Evolutionary conservation across 805 yeast species (phyloP).

Genomic region (Starmerella vitae): DNA sequence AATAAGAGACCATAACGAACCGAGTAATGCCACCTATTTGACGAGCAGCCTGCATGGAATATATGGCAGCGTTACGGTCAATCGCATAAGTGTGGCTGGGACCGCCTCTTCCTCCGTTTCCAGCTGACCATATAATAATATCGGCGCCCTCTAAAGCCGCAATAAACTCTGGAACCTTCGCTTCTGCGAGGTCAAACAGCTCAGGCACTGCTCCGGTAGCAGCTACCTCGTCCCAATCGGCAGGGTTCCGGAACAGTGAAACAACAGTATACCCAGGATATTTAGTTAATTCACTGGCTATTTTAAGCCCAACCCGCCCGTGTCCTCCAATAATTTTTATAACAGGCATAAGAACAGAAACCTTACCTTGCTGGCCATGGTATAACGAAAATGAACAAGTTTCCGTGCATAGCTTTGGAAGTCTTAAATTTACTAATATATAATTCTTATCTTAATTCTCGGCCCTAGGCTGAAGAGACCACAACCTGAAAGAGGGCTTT

Average conservation of each 20-base stretch:
- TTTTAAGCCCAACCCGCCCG: conserved; percentile 42
- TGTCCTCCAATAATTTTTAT: conserved; percentile 47
- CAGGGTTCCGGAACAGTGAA: conserved; percentile 34
- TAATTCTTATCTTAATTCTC: no score
- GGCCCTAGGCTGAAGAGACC: conserved; percentile 16
- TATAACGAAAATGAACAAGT: no score
- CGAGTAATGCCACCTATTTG: conserved; percentile 32
- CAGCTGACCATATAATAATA: conserved; percentile 49
- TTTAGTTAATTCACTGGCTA: conserved; percentile 30
- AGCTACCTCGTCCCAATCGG: conserved; percentile 34
- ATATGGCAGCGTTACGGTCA: conserved; percentile 50
- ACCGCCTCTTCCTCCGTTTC: conserved; percentile 44
- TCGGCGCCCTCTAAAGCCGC: conserved; percentile 35
- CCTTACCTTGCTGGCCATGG: no score
- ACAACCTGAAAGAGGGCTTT: conserved; percentile 9
- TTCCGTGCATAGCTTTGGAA: no score
- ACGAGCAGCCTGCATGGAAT: conserved; percentile 41
- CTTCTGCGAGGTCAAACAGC: conserved; percentile 29
- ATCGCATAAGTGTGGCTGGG: conserved; percentile 35
- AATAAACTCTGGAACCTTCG: conserved; percentile 28
- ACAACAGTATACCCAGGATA: conserved; percentile 25
- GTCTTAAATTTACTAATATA: no score
- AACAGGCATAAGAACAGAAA: no score
- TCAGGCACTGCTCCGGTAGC: conserved; percentile 30
- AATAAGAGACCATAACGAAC: conserved; percentile 43